phyloP scores from a whole-genome alignment of 169 alveolate genomes.

The Blepharisma undulans region DNA sequence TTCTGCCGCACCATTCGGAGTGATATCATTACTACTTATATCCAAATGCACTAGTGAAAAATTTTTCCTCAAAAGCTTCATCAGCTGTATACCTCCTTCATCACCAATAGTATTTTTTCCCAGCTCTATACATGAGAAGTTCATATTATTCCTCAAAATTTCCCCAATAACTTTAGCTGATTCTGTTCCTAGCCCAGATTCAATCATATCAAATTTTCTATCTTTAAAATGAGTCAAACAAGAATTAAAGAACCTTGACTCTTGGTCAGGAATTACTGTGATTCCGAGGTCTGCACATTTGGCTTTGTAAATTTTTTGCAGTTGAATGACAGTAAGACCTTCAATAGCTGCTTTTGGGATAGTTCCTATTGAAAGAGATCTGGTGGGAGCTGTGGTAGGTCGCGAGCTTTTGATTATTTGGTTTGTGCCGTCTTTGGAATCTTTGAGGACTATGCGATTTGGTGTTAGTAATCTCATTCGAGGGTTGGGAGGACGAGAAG shows the following conservation, averaged over 20 bases:
- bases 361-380: neutral
- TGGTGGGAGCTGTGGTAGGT: neutral
- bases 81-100: constrained; percentile 67
- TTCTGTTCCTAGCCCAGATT: constrained; percentile 40
- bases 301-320: constrained; percentile 42
- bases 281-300: constrained; percentile 55
- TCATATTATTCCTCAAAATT: constrained; percentile 22
- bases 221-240: constrained; percentile 32
- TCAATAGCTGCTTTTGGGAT: neutral
- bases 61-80: constrained; percentile 60
- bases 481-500: neutral
- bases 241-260: constrained; percentile 45
- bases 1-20: constrained; percentile 71
- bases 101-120: constrained; percentile 75
- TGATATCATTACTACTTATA: constrained; percentile 71
- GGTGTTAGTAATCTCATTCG: neutral
- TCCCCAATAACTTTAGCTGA: constrained; percentile 43
- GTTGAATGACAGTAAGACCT: neutral
- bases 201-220: constrained; percentile 40
- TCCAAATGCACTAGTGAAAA: constrained; percentile 67
- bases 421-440: neutral
- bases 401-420: neutral
- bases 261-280: constrained; percentile 52
- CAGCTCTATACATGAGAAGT: constrained; percentile 60
- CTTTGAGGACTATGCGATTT: neutral